phyloP scores from a whole-genome alignment of 495 filamentous ascomycete species.

The Hypoxylon fragiforme region DNA sequence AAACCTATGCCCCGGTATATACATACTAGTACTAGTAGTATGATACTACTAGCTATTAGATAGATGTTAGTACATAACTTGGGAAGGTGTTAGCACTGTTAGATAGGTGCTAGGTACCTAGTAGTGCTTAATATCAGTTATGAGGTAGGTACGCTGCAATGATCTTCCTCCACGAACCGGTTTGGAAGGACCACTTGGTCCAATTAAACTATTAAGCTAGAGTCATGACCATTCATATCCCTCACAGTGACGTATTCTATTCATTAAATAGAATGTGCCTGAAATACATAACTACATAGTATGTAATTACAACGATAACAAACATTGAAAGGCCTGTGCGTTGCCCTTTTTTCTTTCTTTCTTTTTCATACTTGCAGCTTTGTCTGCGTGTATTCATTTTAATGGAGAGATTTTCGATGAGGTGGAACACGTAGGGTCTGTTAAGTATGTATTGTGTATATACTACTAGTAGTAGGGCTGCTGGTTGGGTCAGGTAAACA shows the following conservation, averaged over 20 bases:
- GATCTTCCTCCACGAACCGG: constrained; percentile 23
- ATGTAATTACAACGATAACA: too few species aligned
- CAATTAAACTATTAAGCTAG: constrained; percentile 17
- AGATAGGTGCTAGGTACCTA: too few species aligned
- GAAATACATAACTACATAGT: too few species aligned
- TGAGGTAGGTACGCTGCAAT: constrained; percentile 3
- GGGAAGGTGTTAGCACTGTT: too few species aligned
- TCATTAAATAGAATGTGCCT: background rate
- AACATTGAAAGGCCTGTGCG: background rate
- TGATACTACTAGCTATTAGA: too few species aligned
- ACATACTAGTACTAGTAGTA: background rate
- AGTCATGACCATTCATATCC: constrained; percentile 3
- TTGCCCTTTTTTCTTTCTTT: background rate
- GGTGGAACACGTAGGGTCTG: background rate
- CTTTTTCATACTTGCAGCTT: background rate
- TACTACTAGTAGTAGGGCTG: background rate
- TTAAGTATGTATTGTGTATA: background rate
- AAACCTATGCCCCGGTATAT: constrained; percentile 9
- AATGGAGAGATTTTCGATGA: background rate
- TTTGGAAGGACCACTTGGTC: constrained; percentile 12
- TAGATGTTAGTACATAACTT: too few species aligned
- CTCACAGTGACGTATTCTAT: constrained; percentile 23
- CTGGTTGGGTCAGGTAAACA: background rate
- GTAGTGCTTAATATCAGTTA: too few species aligned
- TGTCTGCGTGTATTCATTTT: background rate